phyloP scores from a whole-genome alignment of 352 stramenopile genomes.

The Globisporangium radiosum region DNA sequence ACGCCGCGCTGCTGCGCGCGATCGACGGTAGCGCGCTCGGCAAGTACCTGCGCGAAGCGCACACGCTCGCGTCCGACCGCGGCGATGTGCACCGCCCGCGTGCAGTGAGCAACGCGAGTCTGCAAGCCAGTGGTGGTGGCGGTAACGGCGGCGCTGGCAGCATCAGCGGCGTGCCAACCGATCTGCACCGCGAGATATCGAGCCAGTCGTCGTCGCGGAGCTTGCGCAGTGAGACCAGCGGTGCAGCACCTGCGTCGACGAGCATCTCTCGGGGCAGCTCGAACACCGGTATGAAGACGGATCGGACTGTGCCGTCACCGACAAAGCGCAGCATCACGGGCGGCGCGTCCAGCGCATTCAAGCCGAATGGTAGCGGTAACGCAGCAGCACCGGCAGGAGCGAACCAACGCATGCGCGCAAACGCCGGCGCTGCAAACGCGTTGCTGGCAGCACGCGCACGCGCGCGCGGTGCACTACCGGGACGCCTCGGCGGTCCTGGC shows the following conservation, averaged over 20 bases:
- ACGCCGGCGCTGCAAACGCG: constrained; percentile 53
- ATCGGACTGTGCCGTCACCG: constrained; percentile 39
- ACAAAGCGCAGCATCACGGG: constrained; percentile 31
- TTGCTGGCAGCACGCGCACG: constrained; percentile 65
- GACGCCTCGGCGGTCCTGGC: constrained; percentile 41
- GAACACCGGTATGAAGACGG: constrained; percentile 17
- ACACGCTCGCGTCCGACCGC: constrained; percentile 21
- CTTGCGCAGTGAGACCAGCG: constrained; percentile 10
- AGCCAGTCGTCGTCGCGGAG: constrained; percentile 42
- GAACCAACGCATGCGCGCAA: constrained; percentile 31
- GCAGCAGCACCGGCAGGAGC: constrained; percentile 2
- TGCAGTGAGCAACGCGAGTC: constrained; percentile 20
- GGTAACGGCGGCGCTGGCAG: constrained; percentile 9
- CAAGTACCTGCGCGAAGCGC: constrained; percentile 50
- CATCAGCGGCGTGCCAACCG: constrained; percentile 19
- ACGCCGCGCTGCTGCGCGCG: constrained; percentile 26
- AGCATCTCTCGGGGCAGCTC: constrained; percentile 7
- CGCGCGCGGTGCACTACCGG: constrained; percentile 47
- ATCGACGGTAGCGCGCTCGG: constrained; percentile 47
- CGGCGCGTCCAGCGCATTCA: constrained; percentile 17
- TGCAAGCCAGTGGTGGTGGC: constrained; percentile 13
- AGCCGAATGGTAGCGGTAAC: constrained; percentile 15
- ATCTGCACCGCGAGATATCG: constrained; percentile 40
- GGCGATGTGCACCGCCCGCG: constrained; percentile 17
- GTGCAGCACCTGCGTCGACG: constrained; percentile 4